Evolutionary conservation across 1,139 yeast genomes (phyloP).

Genomic region (Candida albicans): DNA sequence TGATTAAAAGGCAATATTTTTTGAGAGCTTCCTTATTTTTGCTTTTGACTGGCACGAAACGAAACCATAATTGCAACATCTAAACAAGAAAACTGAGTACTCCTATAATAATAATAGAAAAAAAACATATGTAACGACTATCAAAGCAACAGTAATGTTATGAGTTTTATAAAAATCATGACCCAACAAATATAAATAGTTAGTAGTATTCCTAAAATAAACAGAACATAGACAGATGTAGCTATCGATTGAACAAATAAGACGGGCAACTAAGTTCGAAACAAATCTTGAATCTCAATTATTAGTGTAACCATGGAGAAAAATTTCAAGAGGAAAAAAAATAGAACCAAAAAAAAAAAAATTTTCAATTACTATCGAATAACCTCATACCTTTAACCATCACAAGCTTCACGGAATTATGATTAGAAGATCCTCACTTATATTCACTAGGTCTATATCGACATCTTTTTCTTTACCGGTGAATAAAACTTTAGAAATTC

Average conservation of each 20-base stretch:
- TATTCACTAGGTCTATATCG: slow-evolving; percentile 5
- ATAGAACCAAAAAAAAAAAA: slow-evolving; percentile 3
- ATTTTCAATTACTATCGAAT: neutral
- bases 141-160: too few species aligned
- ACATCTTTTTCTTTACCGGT: slow-evolving; percentile 23
- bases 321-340: neutral
- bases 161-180: too few species aligned
- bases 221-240: too few species aligned
- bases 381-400: neutral
- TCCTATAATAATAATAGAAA: too few species aligned
- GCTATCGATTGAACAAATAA: neutral
- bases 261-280: neutral
- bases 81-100: too few species aligned
- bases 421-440: slow-evolving; percentile 2
- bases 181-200: too few species aligned
- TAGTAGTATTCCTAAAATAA: too few species aligned
- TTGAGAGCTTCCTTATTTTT: too few species aligned
- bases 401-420: neutral
- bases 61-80: too few species aligned
- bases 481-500: slow-evolving; percentile 28
- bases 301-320: neutral
- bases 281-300: neutral
- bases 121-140: too few species aligned
- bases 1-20: too few species aligned
- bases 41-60: too few species aligned